phyloP scores from a whole-genome alignment of 345 rosid genomes.

The Citrus inodora region DNA sequence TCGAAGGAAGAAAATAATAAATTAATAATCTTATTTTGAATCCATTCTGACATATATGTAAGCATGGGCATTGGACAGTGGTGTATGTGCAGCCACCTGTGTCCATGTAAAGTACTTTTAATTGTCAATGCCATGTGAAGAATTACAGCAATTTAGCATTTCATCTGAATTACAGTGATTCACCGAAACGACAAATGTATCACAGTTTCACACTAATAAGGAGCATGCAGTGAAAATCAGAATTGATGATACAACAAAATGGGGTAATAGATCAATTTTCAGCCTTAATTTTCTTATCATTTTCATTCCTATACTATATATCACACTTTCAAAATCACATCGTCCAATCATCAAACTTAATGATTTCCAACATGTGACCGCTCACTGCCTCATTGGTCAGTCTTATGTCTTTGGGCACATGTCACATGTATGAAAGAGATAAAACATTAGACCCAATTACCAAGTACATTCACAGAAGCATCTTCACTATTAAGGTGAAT shows the following conservation, averaged over 20 bases:
- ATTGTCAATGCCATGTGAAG: not conserved
- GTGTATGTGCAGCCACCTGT: not conserved
- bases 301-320: not conserved
- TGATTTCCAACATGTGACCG: constrained; percentile 9
- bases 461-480: constrained; percentile 3
- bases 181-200: not conserved
- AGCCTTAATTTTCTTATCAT: constrained; percentile 4
- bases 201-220: not conserved
- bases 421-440: constrained; percentile 2
- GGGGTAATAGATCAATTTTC: not conserved
- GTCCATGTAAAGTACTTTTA: not conserved
- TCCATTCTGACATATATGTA: not conserved
- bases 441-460: constrained; percentile 8
- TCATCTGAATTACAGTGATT: not conserved
- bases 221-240: not conserved
- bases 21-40: not conserved
- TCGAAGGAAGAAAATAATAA: not conserved
- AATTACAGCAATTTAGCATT: not conserved
- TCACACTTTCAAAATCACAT: not conserved
- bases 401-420: constrained; percentile 1
- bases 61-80: not conserved
- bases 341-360: constrained; percentile 10
- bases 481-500: not conserved
- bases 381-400: not conserved
- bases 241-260: not conserved